These are phyloP conservation scores for Otatea glauca DNA, from an alignment of 176 grass and related monocot genomes.

Conservation along the genomic window DNA sequence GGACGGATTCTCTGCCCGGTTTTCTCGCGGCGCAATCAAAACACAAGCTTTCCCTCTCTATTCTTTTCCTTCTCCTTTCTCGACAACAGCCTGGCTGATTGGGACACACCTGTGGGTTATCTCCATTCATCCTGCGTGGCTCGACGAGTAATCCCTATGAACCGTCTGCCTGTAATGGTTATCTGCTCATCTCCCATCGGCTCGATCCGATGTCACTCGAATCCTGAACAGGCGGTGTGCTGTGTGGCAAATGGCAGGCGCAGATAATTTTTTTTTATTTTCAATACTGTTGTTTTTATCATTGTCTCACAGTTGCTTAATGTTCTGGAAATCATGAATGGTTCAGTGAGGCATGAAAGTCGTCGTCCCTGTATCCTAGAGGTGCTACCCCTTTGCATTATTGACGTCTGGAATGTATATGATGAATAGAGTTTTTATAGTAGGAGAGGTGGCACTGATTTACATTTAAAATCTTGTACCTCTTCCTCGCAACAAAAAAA, in stretches of 20 bases:
- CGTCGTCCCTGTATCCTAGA: not conserved
- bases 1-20: conserved; percentile 17
- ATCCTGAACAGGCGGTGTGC: not conserved
- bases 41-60: not conserved
- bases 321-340: too few relatives aligned
- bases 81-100: conserved; percentile 64
- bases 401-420: not conserved
- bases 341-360: too few relatives aligned
- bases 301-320: too few relatives aligned
- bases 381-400: not conserved
- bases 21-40: conserved; percentile 55
- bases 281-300: too few relatives aligned
- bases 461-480: too few relatives aligned
- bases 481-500: too few relatives aligned
- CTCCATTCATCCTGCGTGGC: conserved; percentile 56
- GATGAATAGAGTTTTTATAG: too few relatives aligned
- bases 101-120: conserved; percentile 50
- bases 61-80: conserved; percentile 40
- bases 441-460: too few relatives aligned
- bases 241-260: not conserved
- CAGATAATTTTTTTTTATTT: not conserved
- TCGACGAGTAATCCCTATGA: conserved; percentile 35
- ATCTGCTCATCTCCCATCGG: conserved; percentile 25
- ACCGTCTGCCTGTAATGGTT: conserved; percentile 33
- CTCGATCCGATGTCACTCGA: not conserved